These are phyloP conservation scores for Podospora tetraspora DNA, from an alignment of 495 filamentous ascomycete genomes.

Conservation along the genomic window DNA sequence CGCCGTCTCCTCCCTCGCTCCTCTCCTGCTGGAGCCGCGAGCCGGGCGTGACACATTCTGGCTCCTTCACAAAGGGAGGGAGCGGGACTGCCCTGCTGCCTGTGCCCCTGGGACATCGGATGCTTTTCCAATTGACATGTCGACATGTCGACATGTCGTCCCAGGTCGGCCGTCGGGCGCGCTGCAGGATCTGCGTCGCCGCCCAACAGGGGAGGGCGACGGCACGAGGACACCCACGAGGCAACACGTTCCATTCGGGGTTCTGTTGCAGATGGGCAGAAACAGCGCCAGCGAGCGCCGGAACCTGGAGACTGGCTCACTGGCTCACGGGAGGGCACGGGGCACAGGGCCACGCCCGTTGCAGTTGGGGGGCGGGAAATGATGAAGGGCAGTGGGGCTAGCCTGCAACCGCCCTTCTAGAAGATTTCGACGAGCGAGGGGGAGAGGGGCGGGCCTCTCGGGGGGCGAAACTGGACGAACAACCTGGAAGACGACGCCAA, in stretches of 20 bases:
- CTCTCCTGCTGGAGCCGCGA: no score
- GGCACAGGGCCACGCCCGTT: not conserved
- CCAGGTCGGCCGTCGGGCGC: conserved; percentile 8
- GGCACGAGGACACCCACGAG: conserved; percentile 7
- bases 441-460: no score
- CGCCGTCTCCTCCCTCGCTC: no score
- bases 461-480: conserved; percentile 4
- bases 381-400: conserved; percentile 9
- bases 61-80: not conserved
- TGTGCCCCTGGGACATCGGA: not conserved
- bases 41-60: not conserved
- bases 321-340: not conserved
- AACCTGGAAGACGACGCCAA: not conserved
- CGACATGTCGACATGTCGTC: not conserved
- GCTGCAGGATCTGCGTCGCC: conserved; percentile 3
- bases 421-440: conserved; percentile 8
- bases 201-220: conserved; percentile 5
- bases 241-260: not conserved
- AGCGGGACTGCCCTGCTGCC: not conserved
- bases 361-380: conserved; percentile 9
- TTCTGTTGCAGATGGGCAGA: not conserved
- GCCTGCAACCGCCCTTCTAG: conserved; percentile 11
- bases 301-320: conserved; percentile 1
- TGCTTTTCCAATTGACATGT: not conserved
- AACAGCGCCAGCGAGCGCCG: not conserved